Evolutionary conservation across 1,284 basidiomycete genomes (phyloP), one percentile per base, ranked within the genome.

Genomic region (Austroboletus rostrupii): DNA sequence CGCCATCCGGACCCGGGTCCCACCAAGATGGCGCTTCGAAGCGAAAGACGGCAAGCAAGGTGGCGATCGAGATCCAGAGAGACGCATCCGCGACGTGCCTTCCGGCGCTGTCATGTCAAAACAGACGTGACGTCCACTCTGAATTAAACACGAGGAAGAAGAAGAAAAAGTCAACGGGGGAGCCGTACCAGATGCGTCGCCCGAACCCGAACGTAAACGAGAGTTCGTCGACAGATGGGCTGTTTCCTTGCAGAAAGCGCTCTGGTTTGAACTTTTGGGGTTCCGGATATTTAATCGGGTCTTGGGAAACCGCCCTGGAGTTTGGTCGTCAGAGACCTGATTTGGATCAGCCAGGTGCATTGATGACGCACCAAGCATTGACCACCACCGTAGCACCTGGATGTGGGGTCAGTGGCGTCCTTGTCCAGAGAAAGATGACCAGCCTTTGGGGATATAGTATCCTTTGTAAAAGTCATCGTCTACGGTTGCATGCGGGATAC

Each of bases 211-310:
- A 78, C 0, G 64, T 64, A 49, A 71, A 72, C 8, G 54, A 58
- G 35, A 26, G 61, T 16, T 71, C 69, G 53, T 77, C 75, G 36
- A 67, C 63, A 20, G 72, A 63, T 9, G 20, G 19, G 26, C 37
- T 49, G n/a, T 50, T 46, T 36, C 42, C 40, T 7, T 43, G 36
- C 29, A 67, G 45, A 54, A 75, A 77, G 2, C 77, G 64, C n/a
- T 71, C 68, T 3, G 77, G 77, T 35, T 65, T 59, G 58, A 80
- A 79, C 3, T 42, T 57, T 43, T 65, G 61, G 10, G 76, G 77
- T 20, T 77, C 58, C 3, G 72, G 69, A 57, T 73, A 79, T 12
- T 71, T 53, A 3, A 51, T 39, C 1, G 70, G 58, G 6, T 26
- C 23, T 26, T 26, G 23, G 23, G 23, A 26, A 8, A 26, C 23